Percentiles rank a stretch among this genome's conserved stretches.
Conservation (phyloP, 495 filamentous ascomycete species). For the Penicillium lagena region DNA sequence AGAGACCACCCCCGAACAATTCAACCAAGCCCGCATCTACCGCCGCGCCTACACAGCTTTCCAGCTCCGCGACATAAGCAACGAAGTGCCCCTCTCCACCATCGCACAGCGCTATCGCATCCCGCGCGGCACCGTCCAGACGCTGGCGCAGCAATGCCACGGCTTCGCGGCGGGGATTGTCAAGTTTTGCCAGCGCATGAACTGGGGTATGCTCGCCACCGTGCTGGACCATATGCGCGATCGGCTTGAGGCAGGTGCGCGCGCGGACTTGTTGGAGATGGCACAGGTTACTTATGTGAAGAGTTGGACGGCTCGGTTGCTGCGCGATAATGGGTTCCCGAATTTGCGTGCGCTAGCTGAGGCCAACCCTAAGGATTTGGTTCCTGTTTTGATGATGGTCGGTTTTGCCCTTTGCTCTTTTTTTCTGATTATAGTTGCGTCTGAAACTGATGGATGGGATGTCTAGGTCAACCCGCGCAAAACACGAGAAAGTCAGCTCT, state of each 20-base stretch:
- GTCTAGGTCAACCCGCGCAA: constrained; percentile 44
- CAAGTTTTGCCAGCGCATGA: constrained; percentile 70
- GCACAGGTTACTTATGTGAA: constrained; percentile 74
- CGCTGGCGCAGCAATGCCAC: constrained; percentile 65
- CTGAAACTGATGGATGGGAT: not conserved
- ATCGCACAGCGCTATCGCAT: constrained; percentile 66
- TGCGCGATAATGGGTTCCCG: constrained; percentile 72
- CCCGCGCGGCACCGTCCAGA: constrained; percentile 66
- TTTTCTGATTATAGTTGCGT: not conserved
- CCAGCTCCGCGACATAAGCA: constrained; percentile 76
- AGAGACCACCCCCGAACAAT: constrained; percentile 55
- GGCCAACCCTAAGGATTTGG: constrained; percentile 58
- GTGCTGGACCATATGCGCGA: constrained; percentile 73
- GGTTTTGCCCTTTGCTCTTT: constrained; percentile 1
- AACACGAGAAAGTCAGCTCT: constrained; percentile 49
- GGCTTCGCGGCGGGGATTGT: constrained; percentile 75
- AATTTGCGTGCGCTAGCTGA: constrained; percentile 62
- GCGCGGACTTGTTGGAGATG: constrained; percentile 65
- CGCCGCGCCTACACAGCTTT: constrained; percentile 75
- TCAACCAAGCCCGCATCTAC: constrained; percentile 57
- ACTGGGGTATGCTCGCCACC: constrained; percentile 67
- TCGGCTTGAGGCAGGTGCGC: constrained; percentile 66
- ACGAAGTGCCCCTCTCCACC: constrained; percentile 64
- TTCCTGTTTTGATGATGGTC: constrained; percentile 65
- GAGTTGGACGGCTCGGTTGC: constrained; percentile 66